Base-by-base conservation (phyloP, 2,329 filamentous ascomycete species). In the Colletotrichum karsti region DNA sequence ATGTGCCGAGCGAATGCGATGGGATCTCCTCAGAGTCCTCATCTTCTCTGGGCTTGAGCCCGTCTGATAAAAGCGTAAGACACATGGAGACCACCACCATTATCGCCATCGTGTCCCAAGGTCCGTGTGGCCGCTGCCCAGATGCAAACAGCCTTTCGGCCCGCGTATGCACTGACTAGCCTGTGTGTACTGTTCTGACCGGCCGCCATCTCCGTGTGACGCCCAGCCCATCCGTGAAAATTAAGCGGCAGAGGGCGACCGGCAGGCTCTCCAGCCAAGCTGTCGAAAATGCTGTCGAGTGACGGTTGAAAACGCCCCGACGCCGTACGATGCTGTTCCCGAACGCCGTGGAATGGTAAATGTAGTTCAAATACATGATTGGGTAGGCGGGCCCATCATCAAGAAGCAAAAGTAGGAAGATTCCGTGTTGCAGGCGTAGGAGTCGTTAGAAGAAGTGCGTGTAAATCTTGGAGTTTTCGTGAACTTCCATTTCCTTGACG, bases 401-500 rank as follows among this genome's bases (percentile, higher is more conserved):
- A 72, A 70, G 70, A 76, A 78, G 74, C 69, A 75, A 75, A 78
- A 77, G 73, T 67, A 69, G 73, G 74, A 70, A 70, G 69, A 71
- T 71, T 64, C 66, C 71, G 66, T 70, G 48, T 48, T 74, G 73
- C 74, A 72, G 72, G 74, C 70, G 72, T 74, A 68, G 67, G 67
- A 73, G 73, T 86, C 83, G 82, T 95, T 89, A 99, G 87, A 99
- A 98, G 88, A 99, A 99, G 88, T 99, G 96, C 75, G 96, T 99
- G 86, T 99, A 98, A 77, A 98, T 95, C 85, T 98, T 99, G 73
- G 96, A 98, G 79, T 92, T 93, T 83, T 98, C 96, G 80, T 99
- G 96, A 76, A 99, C 96, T 85, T 98, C 96, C 96, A 99, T 99
- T 85, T 99, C 96, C 96, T 98, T 70, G 41, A 60, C 13, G n/a